A percentile compares a stretch with the other conserved stretches of the same genome.
These are phyloP conservation scores for Aureobasidium sp. DNA, from an alignment of 2,329 filamentous ascomycete genomes.

Conservation along the genomic window DNA sequence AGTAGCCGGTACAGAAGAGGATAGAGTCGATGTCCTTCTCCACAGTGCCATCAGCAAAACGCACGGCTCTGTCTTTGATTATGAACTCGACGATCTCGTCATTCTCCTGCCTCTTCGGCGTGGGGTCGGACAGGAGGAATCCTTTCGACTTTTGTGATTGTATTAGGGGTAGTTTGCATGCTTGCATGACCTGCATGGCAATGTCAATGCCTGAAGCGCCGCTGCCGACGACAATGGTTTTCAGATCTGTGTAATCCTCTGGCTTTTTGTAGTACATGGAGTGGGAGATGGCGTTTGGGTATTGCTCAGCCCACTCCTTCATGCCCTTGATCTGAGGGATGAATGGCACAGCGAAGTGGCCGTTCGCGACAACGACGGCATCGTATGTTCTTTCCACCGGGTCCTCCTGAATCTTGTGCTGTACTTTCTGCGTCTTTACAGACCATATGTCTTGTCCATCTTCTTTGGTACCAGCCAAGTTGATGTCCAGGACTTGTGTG, in stretches of 20 bases:
- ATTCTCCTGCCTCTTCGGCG: constrained; percentile 50
- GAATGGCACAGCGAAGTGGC: constrained; percentile 42
- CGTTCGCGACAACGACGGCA: constrained; percentile 41
- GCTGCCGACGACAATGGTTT: constrained; percentile 77
- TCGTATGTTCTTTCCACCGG: constrained; percentile 39
- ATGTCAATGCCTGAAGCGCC: constrained; percentile 81
- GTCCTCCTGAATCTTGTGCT: constrained; percentile 29
- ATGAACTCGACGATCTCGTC: constrained; percentile 49
- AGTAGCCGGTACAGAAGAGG: constrained; percentile 83
- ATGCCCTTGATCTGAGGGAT: constrained; percentile 38
- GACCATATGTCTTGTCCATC: constrained; percentile 47
- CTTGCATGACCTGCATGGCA: constrained; percentile 61
- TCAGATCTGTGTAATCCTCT: constrained; percentile 51
- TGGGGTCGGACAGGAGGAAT: constrained; percentile 32
- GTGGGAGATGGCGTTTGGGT: constrained; percentile 37
- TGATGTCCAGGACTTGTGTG: constrained; percentile 60
- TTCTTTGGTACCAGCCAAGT: constrained; percentile 21
- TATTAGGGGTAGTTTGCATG: constrained; percentile 56
- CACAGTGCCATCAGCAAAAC: constrained; percentile 58
- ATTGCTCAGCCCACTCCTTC: constrained; percentile 31
- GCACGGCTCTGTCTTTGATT: constrained; percentile 53
- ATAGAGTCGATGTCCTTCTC: constrained; percentile 66
- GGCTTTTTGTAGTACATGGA: constrained; percentile 73
- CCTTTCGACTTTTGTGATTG: constrained; percentile 52
- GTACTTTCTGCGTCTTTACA: constrained; percentile 48